Base-by-base conservation (phyloP, 2,329 filamentous ascomycete species). In the Rasamsonia emersonii region DNA sequence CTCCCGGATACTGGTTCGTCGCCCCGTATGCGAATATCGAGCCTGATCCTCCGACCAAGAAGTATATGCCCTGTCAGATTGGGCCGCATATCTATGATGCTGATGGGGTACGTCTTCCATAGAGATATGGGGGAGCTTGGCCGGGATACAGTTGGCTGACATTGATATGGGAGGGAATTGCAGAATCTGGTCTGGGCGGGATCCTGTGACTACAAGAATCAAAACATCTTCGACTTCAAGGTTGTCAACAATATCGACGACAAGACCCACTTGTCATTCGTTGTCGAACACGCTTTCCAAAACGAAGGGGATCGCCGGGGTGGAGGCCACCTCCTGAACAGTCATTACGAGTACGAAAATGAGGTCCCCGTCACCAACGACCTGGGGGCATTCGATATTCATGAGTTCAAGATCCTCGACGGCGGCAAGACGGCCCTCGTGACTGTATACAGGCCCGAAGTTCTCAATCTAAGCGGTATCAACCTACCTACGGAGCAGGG, bases 11-110 rank as follows among this genome's bases (percentile, higher is more conserved):
- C 49, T 63, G 65, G 43, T 69, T 70, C 43, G 53, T 67, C 29
- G 61, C 64, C 4, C 65, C 66, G 4, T 70, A 68, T 45, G 43
- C 40, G 23, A 30, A 32, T 9, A 41, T 51, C 28, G 38, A 40
- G 2, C 45, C 42, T 6, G 49, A 54, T 27, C 21, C 32, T 13
- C 41, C 42, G 11, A 47, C 48, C 14, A 41, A 50, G 21, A 45
- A 44, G 26, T 51, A 42, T 39, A 54, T 61, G 32, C 62, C 64
- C 29, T 50, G 59, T 39, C 64, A 68, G 45, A 54, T 63, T 24
- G 64, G 65, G 4, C 59, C 66, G 16, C 61, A 69, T 41, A 69
- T 70, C 21, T 69, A 66, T 43, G 66, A 70, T 46, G 64, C 61
- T 39, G 53, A 58, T 45, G 65, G 65, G 30, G 56, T 61, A 50